Evolutionary conservation across 1,284 basidiomycete genomes (phyloP).

Genomic region (Cryptococcus sp.): DNA sequence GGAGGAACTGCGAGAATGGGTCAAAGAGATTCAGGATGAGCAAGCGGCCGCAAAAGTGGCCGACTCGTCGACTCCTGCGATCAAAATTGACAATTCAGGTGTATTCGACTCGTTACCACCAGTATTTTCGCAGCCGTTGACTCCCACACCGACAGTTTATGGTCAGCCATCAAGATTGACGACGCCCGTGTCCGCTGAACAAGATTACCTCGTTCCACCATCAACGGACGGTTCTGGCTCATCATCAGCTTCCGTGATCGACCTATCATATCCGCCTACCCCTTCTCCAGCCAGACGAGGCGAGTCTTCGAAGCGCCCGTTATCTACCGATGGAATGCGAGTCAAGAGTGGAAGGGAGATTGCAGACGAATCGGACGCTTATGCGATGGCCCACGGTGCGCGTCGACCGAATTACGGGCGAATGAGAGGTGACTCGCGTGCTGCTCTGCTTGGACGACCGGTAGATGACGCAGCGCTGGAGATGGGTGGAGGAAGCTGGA

Average conservation of each 20-base stretch:
- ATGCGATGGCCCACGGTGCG: constrained; percentile 30
- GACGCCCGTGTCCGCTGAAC: background rate
- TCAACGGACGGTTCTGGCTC: constrained; percentile 1
- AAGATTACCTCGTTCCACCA: background rate
- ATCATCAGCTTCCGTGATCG: background rate
- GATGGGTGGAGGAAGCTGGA: constrained; percentile 13
- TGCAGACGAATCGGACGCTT: constrained; percentile 34
- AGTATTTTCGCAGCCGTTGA: background rate
- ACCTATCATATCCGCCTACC: background rate
- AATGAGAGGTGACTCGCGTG: constrained; percentile 37
- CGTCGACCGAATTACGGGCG: constrained; percentile 32
- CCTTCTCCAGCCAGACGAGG: background rate
- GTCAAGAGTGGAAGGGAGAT: constrained; percentile 31
- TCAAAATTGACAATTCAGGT: background rate
- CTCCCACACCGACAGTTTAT: background rate
- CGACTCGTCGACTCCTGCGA: background rate
- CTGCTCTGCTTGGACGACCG: constrained; percentile 35
- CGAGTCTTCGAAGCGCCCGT: background rate
- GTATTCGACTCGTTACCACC: background rate
- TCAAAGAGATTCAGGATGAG: constrained; percentile 24
- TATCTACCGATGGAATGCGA: background rate
- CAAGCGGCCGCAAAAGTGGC: background rate
- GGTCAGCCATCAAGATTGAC: background rate
- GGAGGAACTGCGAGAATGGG: constrained; percentile 38
- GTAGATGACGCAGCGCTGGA: constrained; percentile 19